Evolutionary conservation across 805 yeast genomes (phyloP).

Genomic region (Lachancea fermentati): DNA sequence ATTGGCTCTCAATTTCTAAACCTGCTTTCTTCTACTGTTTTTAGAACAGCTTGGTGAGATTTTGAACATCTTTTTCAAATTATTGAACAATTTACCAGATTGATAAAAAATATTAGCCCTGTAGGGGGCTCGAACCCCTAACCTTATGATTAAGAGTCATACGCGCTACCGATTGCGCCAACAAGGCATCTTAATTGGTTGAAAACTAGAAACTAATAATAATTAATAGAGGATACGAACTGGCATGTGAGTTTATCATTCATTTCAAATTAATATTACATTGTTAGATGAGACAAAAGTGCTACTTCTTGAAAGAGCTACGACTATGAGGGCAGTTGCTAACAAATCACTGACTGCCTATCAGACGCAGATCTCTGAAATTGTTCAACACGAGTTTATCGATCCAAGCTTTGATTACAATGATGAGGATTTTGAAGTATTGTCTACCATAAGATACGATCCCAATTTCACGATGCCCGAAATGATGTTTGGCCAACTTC

Average conservation of each 20-base stretch:
- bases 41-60: no score
- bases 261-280: no score
- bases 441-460: conserved; percentile 74
- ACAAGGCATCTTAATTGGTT: conserved; percentile 10
- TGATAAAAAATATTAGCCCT: conserved; percentile 12
- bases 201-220: not conserved
- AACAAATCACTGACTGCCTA: conserved; percentile 12
- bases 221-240: no score
- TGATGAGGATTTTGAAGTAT: conserved; percentile 43
- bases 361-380: conserved; percentile 15
- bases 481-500: not conserved
- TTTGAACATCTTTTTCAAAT: no score
- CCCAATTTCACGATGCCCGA: conserved; percentile 49
- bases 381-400: conserved; percentile 16
- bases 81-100: no score
- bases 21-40: not conserved
- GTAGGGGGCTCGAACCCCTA: conserved; percentile 19
- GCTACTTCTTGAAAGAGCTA: not conserved
- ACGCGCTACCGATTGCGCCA: conserved; percentile 20
- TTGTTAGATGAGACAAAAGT: not conserved
- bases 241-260: no score
- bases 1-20: conserved; percentile 20
- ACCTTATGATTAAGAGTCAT: conserved; percentile 18
- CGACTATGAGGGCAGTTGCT: conserved; percentile 5
- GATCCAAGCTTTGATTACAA: conserved; percentile 14